A percentile compares a stretch with the other conserved stretches of the same genome.
These are phyloP conservation scores for Jaminaea rosea DNA, from an alignment of 1,284 basidiomycete genomes.

Conservation along the genomic window DNA sequence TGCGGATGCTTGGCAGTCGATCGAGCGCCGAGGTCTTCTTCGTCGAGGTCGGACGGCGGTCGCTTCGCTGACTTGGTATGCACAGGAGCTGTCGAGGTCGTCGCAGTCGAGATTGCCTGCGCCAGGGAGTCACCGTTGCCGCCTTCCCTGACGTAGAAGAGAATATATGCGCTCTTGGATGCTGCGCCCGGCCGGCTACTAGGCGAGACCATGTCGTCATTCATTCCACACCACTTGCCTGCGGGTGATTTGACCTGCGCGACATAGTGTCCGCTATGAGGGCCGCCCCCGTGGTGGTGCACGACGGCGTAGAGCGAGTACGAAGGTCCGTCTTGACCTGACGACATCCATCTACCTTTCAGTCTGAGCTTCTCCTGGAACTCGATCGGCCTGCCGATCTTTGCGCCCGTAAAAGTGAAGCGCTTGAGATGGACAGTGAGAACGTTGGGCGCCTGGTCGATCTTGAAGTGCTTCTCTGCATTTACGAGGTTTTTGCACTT, in stretches of 20 bases:
- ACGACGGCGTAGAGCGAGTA: slow-evolving; percentile 88
- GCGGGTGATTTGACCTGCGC: slow-evolving; percentile 68
- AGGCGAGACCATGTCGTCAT: slow-evolving; percentile 67
- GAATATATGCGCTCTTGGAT: slow-evolving; percentile 77
- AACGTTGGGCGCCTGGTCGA: slow-evolving; percentile 79
- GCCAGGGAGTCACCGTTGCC: no score
- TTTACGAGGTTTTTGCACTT: slow-evolving; percentile 81
- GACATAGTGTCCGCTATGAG: slow-evolving; percentile 93
- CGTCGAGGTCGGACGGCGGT: no score
- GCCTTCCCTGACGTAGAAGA: slow-evolving; percentile 73
- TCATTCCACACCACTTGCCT: slow-evolving; percentile 81
- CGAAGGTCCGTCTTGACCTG: slow-evolving; percentile 55
- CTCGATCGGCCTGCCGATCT: slow-evolving; percentile 57
- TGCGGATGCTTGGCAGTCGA: no score
- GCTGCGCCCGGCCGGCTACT: slow-evolving; percentile 45
- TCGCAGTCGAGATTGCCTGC: no score
- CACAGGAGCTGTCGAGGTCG: no score
- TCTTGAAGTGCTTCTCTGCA: slow-evolving; percentile 77
- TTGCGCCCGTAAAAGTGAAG: slow-evolving; percentile 70
- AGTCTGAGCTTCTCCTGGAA: slow-evolving; percentile 59
- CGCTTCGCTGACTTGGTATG: no score
- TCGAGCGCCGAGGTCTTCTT: no score
- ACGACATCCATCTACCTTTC: slow-evolving; percentile 15
- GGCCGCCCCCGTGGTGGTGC: slow-evolving; percentile 81
- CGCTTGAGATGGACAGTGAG: slow-evolving; percentile 95